phyloP scores from a whole-genome alignment of 495 filamentous ascomycete species.

The Daldinia decipiens region DNA sequence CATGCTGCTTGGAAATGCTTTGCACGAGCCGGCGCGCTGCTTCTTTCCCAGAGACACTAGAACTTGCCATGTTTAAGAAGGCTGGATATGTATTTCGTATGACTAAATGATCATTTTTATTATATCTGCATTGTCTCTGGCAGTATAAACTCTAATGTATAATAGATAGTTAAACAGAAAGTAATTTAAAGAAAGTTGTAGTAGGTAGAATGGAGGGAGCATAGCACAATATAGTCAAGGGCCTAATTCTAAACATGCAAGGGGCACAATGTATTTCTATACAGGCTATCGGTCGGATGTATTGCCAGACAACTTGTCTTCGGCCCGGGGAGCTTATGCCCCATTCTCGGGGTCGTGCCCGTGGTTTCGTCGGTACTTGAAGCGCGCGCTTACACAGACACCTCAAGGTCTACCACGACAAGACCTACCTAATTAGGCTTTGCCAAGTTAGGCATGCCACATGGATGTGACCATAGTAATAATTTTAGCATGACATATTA shows the following conservation, averaged over 20 bases:
- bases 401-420: background rate
- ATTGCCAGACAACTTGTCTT: background rate
- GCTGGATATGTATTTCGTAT: background rate
- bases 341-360: background rate
- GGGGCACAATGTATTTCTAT: background rate
- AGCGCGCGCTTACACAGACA: constrained; percentile 1
- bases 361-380: background rate
- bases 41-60: background rate
- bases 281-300: background rate
- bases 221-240: too few relatives aligned
- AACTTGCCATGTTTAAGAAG: background rate
- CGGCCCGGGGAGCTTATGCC: background rate
- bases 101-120: background rate
- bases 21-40: constrained; percentile 23
- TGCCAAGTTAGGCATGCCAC: background rate
- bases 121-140: background rate
- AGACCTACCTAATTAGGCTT: background rate
- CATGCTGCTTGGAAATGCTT: constrained; percentile 23
- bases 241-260: background rate
- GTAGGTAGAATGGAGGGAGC: too few relatives aligned
- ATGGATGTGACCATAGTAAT: background rate
- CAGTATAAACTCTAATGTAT: too few relatives aligned
- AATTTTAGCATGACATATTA: background rate
- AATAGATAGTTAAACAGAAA: too few relatives aligned
- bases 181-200: too few relatives aligned